Conservation (phyloP, 225 moss, liverwort and hornwort genomes). For the Sphagnum contortum region DNA sequence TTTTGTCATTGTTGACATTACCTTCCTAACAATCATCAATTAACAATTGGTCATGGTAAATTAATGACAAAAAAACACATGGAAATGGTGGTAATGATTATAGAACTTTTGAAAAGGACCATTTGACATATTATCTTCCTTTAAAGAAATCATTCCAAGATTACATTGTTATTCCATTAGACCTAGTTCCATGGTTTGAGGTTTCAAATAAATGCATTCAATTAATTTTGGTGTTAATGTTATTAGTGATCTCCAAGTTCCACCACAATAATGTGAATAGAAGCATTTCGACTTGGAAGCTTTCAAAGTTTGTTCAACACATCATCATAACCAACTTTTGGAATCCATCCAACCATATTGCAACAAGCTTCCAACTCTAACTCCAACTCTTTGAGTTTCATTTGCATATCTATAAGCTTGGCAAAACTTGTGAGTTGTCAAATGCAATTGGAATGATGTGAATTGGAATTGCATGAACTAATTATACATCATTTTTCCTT, state of each 20-base stretch:
- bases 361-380: conserved; percentile 66
- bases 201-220: too few species aligned
- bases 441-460: too few species aligned
- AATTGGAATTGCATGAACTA: too few species aligned
- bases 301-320: conserved; percentile 52
- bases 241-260: too few species aligned
- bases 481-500: conserved; percentile 47
- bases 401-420: conserved; percentile 59
- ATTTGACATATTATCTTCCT: too few species aligned
- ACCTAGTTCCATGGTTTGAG: too few species aligned
- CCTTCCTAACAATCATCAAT: conserved; percentile 28
- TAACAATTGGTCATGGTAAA: too few species aligned
- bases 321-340: conserved; percentile 65
- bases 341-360: conserved; percentile 41
- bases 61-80: too few species aligned
- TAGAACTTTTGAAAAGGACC: not conserved
- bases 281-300: conserved; percentile 51
- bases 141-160: too few species aligned
- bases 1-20: conserved; percentile 53
- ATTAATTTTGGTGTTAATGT: too few species aligned
- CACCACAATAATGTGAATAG: too few species aligned
- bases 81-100: not conserved
- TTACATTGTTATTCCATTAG: too few species aligned
- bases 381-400: conserved; percentile 61
- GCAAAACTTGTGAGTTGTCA: conserved; percentile 22